Conservation (phyloP, 441 rosid species). For the Capsella rubella region DNA sequence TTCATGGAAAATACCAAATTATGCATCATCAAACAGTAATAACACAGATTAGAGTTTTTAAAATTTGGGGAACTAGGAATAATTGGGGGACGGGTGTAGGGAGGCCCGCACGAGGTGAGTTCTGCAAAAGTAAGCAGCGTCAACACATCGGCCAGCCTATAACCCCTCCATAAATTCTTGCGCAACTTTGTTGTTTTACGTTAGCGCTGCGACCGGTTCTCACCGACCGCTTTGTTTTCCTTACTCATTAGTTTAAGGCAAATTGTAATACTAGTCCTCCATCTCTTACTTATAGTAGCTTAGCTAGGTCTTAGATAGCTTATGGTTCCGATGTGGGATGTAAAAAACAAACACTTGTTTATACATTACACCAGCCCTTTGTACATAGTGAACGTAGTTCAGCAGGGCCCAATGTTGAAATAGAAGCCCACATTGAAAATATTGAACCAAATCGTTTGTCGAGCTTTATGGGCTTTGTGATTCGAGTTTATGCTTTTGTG, state of each 20-base stretch:
- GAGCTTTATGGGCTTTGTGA: not conserved
- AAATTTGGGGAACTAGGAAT: not conserved
- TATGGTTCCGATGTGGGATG: not conserved
- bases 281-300: not conserved
- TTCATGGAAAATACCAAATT: too few relatives aligned
- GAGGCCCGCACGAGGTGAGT: slow-evolving; percentile 86
- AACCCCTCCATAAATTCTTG: slow-evolving; percentile 82
- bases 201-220: slow-evolving; percentile 70
- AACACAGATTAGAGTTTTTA: not conserved
- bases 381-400: too few relatives aligned
- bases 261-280: fast-evolving
- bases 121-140: slow-evolving; percentile 91
- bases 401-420: not conserved
- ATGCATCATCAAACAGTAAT: too few relatives aligned
- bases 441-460: not conserved
- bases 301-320: not conserved
- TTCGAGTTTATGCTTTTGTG: not conserved
- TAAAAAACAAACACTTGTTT: not conserved
- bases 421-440: not conserved
- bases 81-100: slow-evolving; percentile 41
- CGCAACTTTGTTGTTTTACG: slow-evolving; percentile 42
- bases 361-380: too few relatives aligned
- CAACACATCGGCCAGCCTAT: slow-evolving; percentile 78
- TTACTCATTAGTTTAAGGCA: slow-evolving; percentile 99
- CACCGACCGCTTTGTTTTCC: slow-evolving; percentile 92